Conservation (phyloP, 345 rosid species). For the Citrus mangshanensis region DNA sequence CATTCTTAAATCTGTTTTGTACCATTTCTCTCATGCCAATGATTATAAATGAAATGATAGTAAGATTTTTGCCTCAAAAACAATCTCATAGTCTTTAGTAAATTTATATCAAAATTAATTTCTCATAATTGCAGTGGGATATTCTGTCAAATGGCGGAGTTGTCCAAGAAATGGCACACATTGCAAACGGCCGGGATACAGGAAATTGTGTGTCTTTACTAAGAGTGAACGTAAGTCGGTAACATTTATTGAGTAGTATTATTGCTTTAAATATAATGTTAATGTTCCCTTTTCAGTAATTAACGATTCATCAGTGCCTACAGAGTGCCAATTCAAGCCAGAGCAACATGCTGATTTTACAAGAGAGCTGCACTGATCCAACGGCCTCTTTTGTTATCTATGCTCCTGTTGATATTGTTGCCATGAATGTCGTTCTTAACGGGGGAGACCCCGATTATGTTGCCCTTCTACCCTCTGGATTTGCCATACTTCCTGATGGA, state of each 20-base stretch:
- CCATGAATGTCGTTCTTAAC: slow-evolving; percentile 41
- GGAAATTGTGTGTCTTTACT: slow-evolving; percentile 82
- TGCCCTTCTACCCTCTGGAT: slow-evolving; percentile 64
- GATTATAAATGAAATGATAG: too few relatives aligned
- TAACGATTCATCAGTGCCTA: background rate
- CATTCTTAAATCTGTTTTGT: background rate
- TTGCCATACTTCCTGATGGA: slow-evolving; percentile 61
- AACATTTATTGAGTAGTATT: too few relatives aligned
- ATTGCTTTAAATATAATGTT: background rate
- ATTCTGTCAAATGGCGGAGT: slow-evolving; percentile 63
- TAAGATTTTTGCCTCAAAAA: too few relatives aligned
- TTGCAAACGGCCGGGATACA: slow-evolving; percentile 75
- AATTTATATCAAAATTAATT: background rate
- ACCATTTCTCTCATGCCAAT: background rate
- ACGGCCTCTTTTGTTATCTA: slow-evolving; percentile 55
- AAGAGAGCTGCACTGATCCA: slow-evolving; percentile 56
- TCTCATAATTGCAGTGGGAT: slow-evolving; percentile 70
- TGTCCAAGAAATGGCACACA: slow-evolving; percentile 76
- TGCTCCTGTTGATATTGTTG: slow-evolving; percentile 54
- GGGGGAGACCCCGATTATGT: slow-evolving; percentile 56
- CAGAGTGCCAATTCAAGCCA: slow-evolving; percentile 47
- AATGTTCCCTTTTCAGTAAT: background rate
- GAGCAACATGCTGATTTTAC: slow-evolving; percentile 55
- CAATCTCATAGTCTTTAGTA: too few relatives aligned
- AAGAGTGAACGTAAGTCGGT: slow-evolving; percentile 53